A percentile compares a stretch with the other conserved stretches of the same genome.
Conservation (phyloP, 2,329 filamentous ascomycete genomes). For the Talaromyces verruculosus region DNA sequence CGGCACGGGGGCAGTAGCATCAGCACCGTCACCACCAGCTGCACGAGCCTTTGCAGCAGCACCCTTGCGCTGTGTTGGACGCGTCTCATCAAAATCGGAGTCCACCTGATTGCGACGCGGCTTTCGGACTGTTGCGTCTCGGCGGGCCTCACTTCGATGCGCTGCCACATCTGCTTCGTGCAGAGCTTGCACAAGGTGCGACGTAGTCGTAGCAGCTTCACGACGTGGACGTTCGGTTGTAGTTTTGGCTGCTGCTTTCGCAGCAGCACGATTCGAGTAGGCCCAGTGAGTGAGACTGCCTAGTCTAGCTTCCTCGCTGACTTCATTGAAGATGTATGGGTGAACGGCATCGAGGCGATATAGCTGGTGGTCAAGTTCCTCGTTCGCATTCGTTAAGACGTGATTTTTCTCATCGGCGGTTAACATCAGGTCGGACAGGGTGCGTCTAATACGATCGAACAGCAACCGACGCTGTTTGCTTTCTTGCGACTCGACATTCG, state of each 20-base stretch:
- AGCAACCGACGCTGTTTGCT: slow-evolving; percentile 59
- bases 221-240: slow-evolving; percentile 69
- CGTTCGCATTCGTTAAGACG: slow-evolving; percentile 88
- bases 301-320: slow-evolving; percentile 91
- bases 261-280: slow-evolving; percentile 73
- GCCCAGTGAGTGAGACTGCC: slow-evolving; percentile 94
- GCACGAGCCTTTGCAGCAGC: slow-evolving; percentile 49
- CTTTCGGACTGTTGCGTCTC: slow-evolving; percentile 78
- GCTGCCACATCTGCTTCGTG: slow-evolving; percentile 81
- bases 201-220: slow-evolving; percentile 67
- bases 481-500: slow-evolving; percentile 35
- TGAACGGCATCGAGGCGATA: slow-evolving; percentile 82
- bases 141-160: slow-evolving; percentile 72
- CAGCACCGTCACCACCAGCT: slow-evolving; percentile 24
- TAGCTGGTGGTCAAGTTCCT: slow-evolving; percentile 82
- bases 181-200: slow-evolving; percentile 63
- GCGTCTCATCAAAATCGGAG: slow-evolving; percentile 73
- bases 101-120: slow-evolving; percentile 71
- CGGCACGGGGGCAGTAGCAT: slow-evolving; percentile 49
- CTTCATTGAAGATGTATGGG: slow-evolving; percentile 80
- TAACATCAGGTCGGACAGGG: slow-evolving; percentile 80
- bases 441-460: slow-evolving; percentile 74
- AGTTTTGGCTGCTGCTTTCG: slow-evolving; percentile 60
- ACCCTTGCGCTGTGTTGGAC: slow-evolving; percentile 56
- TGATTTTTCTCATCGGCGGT: slow-evolving; percentile 98